Conservation (phyloP, 441 rosid genomes). For the Populus hybrid region DNA sequence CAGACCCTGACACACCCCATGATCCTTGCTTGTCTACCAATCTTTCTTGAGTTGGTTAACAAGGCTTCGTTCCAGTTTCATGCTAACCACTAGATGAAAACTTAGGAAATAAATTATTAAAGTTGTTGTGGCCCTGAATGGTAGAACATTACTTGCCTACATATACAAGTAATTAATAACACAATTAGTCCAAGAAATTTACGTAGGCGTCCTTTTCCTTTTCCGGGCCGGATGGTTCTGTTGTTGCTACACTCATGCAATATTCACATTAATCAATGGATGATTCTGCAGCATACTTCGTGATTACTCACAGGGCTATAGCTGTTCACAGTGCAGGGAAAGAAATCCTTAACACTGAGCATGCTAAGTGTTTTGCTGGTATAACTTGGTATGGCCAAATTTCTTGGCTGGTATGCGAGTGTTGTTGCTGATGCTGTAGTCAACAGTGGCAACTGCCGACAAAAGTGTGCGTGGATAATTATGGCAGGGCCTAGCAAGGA, state of each 20-base stretch:
- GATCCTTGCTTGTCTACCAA: neutral
- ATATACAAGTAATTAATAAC: neutral
- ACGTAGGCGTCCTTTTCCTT: neutral
- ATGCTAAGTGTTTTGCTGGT: too few relatives aligned
- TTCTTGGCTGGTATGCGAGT: too few relatives aligned
- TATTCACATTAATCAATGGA: neutral
- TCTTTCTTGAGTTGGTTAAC: neutral
- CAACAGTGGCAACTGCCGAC: too few relatives aligned
- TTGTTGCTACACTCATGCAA: neutral
- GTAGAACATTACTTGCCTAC: neutral
- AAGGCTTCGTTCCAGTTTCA: neutral
- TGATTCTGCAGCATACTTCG: too few relatives aligned
- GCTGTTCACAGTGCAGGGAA: too few relatives aligned
- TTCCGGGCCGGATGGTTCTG: neutral
- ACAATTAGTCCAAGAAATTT: neutral
- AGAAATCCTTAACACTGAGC: too few relatives aligned
- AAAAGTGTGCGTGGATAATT: too few relatives aligned
- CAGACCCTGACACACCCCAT: slow-evolving; percentile 26
- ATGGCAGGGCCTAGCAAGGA: too few relatives aligned
- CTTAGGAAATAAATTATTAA: neutral
- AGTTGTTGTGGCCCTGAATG: neutral
- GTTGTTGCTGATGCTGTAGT: too few relatives aligned
- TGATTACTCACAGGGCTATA: too few relatives aligned
- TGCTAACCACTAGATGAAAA: neutral
- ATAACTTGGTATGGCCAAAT: too few relatives aligned